Evolutionary conservation across 2,329 filamentous ascomycete genomes (phyloP).

Genomic region (Clonostachys rhizophaga): DNA sequence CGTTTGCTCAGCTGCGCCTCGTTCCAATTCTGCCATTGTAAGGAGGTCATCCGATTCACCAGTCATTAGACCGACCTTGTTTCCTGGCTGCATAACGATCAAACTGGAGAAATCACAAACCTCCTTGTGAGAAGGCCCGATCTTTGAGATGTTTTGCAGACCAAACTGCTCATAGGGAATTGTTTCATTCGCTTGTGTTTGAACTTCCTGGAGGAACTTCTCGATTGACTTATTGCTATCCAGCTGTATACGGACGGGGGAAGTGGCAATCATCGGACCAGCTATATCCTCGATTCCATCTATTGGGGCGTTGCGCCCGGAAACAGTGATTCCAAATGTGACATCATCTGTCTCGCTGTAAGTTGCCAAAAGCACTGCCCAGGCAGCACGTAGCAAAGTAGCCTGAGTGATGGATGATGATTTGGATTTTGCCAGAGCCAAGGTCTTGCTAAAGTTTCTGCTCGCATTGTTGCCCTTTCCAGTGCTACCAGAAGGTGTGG

Average conservation of each 20-base stretch:
- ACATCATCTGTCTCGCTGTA: constrained; percentile 24
- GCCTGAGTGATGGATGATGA: constrained; percentile 8
- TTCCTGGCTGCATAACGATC: constrained; percentile 8
- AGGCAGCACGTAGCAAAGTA: constrained; percentile 5
- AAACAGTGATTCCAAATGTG: constrained; percentile 7
- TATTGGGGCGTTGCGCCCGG: constrained; percentile 7
- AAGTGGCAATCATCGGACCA: constrained; percentile 8
- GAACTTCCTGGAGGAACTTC: constrained; percentile 6
- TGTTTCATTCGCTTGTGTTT: constrained; percentile 8
- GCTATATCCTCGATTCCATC: constrained; percentile 8
- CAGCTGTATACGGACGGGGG: constrained; percentile 5
- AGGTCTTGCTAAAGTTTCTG: background rate
- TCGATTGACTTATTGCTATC: constrained; percentile 3
- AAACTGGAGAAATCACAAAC: constrained; percentile 12
- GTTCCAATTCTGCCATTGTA: constrained; percentile 15
- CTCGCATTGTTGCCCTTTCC: background rate
- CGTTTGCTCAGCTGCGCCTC: constrained; percentile 5
- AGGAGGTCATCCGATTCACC: background rate
- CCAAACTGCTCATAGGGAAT: constrained; percentile 13
- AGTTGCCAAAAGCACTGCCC: constrained; percentile 8
- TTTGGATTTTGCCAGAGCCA: background rate
- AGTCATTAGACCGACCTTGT: background rate
- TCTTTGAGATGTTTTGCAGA: constrained; percentile 12
- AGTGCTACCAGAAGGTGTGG: background rate
- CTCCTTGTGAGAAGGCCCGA: constrained; percentile 5